These are phyloP conservation scores for Vairimorpha ceranae DNA, from an alignment of 371 early-diverging fungal genomes.

Conservation along the genomic window DNA sequence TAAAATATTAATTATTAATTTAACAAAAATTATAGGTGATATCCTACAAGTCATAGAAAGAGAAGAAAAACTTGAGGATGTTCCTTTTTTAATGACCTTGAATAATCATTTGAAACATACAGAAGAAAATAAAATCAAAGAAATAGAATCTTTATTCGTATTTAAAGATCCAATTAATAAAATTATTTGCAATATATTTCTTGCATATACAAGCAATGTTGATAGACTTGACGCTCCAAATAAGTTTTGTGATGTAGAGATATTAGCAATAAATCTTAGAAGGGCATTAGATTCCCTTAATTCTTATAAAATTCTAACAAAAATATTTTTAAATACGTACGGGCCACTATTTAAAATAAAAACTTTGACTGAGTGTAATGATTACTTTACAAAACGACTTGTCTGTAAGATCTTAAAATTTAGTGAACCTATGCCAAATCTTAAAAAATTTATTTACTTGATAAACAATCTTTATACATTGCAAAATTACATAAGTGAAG, in stretches of 20 bases:
- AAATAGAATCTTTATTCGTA: constrained; percentile 41
- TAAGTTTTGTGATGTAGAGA: constrained; percentile 24
- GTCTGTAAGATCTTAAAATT: constrained; percentile 22
- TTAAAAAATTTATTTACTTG: constrained; percentile 38
- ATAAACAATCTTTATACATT: constrained; percentile 43
- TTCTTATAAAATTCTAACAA: constrained; percentile 10
- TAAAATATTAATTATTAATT: constrained; percentile 35
- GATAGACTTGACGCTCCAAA: constrained; percentile 20
- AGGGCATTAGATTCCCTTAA: constrained; percentile 21
- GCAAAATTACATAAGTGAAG: background rate
- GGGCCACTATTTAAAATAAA: constrained; percentile 38
- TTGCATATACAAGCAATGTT: constrained; percentile 24
- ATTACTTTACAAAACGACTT: constrained; percentile 16
- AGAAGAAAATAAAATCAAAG: constrained; percentile 20
- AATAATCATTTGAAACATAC: constrained; percentile 22
- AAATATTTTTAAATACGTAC: constrained; percentile 30
- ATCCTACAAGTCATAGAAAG: constrained; percentile 43
- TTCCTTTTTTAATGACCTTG: constrained; percentile 29
- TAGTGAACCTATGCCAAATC: constrained; percentile 7
- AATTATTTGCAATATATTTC: constrained; percentile 41
- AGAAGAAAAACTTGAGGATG: constrained; percentile 13
- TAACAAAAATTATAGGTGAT: constrained; percentile 33
- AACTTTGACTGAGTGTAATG: constrained; percentile 1
- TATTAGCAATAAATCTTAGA: background rate
- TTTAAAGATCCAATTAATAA: constrained; percentile 47